A percentile compares a stretch with the other conserved stretches of the same genome.
Conservation (phyloP, 352 stramenopile species). For the Phytophthora kernoviae region DNA sequence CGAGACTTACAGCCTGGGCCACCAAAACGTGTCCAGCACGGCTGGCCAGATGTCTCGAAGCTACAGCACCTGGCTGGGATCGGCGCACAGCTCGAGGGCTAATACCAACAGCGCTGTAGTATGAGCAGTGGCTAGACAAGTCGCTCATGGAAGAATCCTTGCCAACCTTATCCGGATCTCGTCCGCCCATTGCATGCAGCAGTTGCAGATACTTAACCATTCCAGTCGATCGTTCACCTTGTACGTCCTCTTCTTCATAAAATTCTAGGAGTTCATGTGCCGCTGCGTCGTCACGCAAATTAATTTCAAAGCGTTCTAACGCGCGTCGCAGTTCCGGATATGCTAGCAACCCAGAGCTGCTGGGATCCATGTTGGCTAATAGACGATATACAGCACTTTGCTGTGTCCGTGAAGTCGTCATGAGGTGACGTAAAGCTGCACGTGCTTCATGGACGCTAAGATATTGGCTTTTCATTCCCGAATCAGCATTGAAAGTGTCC, state of each 20-base stretch:
- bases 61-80: conserved; percentile 20
- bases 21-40: conserved; percentile 43
- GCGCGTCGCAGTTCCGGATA: conserved; percentile 66
- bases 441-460: conserved; percentile 55
- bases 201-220: conserved; percentile 69
- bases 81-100: conserved; percentile 52
- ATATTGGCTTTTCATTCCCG: neutral
- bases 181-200: conserved; percentile 62
- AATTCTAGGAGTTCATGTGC: conserved; percentile 44
- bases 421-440: conserved; percentile 54
- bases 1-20: conserved; percentile 40
- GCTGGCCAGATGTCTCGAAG: conserved; percentile 28
- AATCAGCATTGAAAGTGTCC: conserved; percentile 29
- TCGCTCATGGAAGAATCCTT: conserved; percentile 69
- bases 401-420: conserved; percentile 46
- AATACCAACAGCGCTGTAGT: conserved; percentile 76
- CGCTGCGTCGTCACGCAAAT: conserved; percentile 39
- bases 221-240: conserved; percentile 40
- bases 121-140: conserved; percentile 76
- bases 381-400: conserved; percentile 70
- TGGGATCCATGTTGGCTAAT: conserved; percentile 61
- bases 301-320: conserved; percentile 61
- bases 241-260: conserved; percentile 66
- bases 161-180: conserved; percentile 57
- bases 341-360: conserved; percentile 52